phyloP scores from a whole-genome alignment of 768 basidiomycete species.

The Crepidotus variabilis region DNA sequence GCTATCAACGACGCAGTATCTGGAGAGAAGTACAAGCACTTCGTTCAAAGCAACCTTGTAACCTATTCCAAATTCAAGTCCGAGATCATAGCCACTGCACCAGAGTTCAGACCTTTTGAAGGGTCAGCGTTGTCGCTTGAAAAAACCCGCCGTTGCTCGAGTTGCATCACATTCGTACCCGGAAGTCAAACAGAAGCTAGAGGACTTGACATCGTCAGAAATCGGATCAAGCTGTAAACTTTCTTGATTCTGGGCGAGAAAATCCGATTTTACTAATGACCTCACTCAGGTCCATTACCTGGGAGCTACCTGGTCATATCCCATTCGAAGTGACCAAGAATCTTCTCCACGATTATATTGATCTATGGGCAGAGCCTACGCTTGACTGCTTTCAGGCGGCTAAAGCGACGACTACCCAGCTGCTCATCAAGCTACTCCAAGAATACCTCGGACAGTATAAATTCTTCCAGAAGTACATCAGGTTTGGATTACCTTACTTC shows the following conservation, averaged over 20 bases:
- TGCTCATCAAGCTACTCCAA: constrained; percentile 17
- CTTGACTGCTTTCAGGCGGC: constrained; percentile 27
- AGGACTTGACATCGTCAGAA: constrained; percentile 20
- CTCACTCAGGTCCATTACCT: constrained; percentile 26
- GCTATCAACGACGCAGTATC: constrained; percentile 25
- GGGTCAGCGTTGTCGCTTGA: background rate
- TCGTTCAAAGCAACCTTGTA: constrained; percentile 27
- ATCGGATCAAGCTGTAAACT: constrained; percentile 25
- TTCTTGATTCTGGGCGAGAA: background rate
- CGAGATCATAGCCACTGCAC: constrained; percentile 27
- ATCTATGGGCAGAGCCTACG: constrained; percentile 25
- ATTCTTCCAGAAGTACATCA: constrained; percentile 28
- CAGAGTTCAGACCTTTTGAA: constrained; percentile 28
- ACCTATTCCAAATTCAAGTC: constrained; percentile 26
- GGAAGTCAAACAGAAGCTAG: constrained; percentile 6
- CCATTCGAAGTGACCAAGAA: constrained; percentile 30
- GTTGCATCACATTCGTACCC: background rate
- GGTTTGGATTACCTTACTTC: constrained; percentile 26
- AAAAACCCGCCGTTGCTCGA: background rate
- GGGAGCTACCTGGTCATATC: constrained; percentile 33
- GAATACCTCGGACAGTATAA: constrained; percentile 28
- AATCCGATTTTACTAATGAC: background rate
- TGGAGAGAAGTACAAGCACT: constrained; percentile 20
- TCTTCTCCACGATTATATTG: constrained; percentile 23
- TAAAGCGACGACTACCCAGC: constrained; percentile 1